Evolutionary conservation across 768 basidiomycete genomes (phyloP).

Genomic region (Infundibulicybe gibba): DNA sequence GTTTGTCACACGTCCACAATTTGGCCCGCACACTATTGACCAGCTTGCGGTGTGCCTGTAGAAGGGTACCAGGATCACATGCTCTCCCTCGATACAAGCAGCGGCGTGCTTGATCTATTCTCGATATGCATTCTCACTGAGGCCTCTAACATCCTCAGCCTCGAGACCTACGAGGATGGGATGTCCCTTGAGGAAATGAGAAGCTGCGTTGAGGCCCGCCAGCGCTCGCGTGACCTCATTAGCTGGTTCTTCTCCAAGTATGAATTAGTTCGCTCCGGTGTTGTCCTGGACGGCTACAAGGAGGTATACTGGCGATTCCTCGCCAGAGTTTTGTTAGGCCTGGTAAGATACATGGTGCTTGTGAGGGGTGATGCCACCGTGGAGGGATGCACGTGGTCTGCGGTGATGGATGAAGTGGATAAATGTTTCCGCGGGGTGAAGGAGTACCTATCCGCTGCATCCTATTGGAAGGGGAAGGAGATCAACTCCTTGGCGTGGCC

Average conservation of each 20-base stretch:
- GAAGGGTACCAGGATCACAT: too few relatives aligned
- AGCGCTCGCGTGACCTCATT: not conserved
- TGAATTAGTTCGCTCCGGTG: conserved; percentile 8
- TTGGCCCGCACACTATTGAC: too few relatives aligned
- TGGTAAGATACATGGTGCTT: not conserved
- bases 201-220: not conserved
- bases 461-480: not conserved
- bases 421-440: not conserved
- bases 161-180: not conserved
- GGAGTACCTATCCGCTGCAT: not conserved
- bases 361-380: not conserved
- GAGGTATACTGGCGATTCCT: not conserved
- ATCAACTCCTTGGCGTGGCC: not conserved
- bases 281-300: not conserved
- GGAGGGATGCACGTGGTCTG: not conserved
- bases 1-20: too few relatives aligned
- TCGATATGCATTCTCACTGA: not conserved
- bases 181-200: not conserved
- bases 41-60: too few relatives aligned
- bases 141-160: not conserved
- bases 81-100: too few relatives aligned
- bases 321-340: not conserved
- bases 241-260: conserved; percentile 3
- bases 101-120: not conserved
- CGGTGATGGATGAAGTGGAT: not conserved